phyloP scores from a whole-genome alignment of 306 rosid genomes.

The Cucurbita ficifolia region DNA sequence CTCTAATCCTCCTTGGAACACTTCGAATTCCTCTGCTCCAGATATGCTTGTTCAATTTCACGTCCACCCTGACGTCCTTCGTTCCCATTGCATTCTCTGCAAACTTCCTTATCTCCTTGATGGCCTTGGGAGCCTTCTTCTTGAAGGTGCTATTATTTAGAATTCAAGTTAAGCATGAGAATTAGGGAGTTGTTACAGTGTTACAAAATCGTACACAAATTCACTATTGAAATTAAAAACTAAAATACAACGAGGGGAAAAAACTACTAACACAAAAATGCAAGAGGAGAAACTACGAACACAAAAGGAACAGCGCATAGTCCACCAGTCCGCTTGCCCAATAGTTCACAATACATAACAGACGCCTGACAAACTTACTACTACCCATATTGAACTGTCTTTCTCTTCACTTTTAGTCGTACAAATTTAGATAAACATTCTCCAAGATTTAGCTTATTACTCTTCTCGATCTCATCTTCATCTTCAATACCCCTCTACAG shows the following conservation, averaged over 20 bases:
- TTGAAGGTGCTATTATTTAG: slow-evolving; percentile 57
- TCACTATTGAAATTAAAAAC: neutral
- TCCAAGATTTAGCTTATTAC: neutral
- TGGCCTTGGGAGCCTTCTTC: slow-evolving; percentile 94
- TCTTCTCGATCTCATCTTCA: neutral
- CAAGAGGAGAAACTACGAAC: neutral
- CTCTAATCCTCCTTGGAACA: slow-evolving; percentile 87
- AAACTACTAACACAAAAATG: neutral
- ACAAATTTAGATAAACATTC: neutral
- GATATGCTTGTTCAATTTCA: slow-evolving; percentile 70
- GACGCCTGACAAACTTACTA: neutral
- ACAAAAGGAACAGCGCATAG: neutral
- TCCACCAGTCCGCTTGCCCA: neutral
- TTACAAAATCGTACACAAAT: neutral
- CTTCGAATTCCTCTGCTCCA: slow-evolving; percentile 97
- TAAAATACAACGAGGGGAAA: neutral
- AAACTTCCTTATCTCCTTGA: slow-evolving; percentile 87
- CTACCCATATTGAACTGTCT: neutral
- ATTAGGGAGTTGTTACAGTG: neutral
- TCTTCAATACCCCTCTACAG: neutral
- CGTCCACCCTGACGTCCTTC: slow-evolving; percentile 81
- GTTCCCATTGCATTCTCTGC: slow-evolving; percentile 92
- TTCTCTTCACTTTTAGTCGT: neutral
- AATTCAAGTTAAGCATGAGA: neutral
- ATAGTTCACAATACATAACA: neutral